Conservation (phyloP, 2,329 filamentous ascomycete genomes). For the Aspergillus sp. region DNA sequence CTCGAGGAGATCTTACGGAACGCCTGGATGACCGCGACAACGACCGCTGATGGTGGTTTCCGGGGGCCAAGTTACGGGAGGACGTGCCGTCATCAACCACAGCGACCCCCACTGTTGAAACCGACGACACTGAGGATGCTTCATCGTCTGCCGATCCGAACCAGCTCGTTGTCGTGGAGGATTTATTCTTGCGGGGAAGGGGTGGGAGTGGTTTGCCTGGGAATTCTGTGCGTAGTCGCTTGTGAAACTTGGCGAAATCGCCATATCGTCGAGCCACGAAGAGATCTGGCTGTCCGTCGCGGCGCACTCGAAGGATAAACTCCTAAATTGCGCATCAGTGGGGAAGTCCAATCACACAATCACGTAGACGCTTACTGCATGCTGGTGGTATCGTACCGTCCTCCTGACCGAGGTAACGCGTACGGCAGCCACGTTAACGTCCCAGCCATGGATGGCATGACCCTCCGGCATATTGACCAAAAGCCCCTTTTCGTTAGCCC, state of each 20-base stretch:
- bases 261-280: conserved; percentile 86
- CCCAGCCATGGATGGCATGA: conserved; percentile 92
- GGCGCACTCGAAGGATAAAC: conserved; percentile 85
- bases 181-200: conserved; percentile 89
- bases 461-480: conserved; percentile 86
- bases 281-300: conserved; percentile 70
- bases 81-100: conserved; percentile 40
- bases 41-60: conserved; percentile 29
- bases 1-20: conserved; percentile 33
- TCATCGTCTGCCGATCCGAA: conserved; percentile 67
- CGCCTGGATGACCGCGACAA: conserved; percentile 33
- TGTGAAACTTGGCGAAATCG: conserved; percentile 80
- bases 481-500: conserved; percentile 87
- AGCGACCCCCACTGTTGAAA: conserved; percentile 67
- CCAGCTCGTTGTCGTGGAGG: conserved; percentile 64
- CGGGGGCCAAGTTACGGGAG: conserved; percentile 36
- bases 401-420: conserved; percentile 78
- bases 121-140: conserved; percentile 77
- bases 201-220: conserved; percentile 87
- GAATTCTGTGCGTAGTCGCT: conserved; percentile 76
- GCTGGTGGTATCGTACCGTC: conserved; percentile 85
- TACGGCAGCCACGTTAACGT: conserved; percentile 91
- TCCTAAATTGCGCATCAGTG: conserved; percentile 57
- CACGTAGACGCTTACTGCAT: conserved; percentile 65
- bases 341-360: neutral